phyloP scores from a whole-genome alignment of 2,329 filamentous ascomycete species.

The Chrysoporthe deuterocubensis region DNA sequence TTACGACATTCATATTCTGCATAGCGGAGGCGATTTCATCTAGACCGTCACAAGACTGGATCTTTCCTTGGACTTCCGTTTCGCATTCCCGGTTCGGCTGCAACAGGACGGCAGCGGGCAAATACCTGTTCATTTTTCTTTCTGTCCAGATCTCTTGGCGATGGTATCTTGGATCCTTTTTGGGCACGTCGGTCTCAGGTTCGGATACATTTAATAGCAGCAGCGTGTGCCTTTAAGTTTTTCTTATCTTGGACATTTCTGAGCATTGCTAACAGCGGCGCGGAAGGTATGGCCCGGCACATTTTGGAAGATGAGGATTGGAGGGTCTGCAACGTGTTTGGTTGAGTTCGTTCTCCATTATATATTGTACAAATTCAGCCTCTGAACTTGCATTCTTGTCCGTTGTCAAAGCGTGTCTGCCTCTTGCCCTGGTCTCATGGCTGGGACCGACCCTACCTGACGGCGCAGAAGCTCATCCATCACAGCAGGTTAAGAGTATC shows the following conservation, averaged over 20 bases:
- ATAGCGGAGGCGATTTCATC: conserved; percentile 27
- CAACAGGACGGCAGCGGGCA: conserved; percentile 15
- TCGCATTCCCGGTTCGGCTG: conserved; percentile 12
- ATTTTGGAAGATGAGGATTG: not conserved
- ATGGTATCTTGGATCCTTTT: not conserved
- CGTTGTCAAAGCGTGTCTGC: not conserved
- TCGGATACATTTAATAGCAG: not conserved
- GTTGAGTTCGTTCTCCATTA: not conserved
- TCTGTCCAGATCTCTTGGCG: not conserved
- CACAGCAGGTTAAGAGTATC: not conserved
- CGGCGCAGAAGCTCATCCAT: not conserved
- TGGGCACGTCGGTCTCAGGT: not conserved
- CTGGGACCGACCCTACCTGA: not conserved
- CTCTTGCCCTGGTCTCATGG: not conserved
- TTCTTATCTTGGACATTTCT: not conserved
- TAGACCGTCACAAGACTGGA: conserved; percentile 19
- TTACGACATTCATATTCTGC: conserved; percentile 22
- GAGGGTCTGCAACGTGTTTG: not conserved
- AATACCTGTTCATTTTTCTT: not conserved
- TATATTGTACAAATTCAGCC: not conserved
- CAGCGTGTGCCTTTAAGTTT: not conserved
- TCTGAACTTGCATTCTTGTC: not conserved
- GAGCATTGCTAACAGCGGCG: too few species aligned
- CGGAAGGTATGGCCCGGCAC: not conserved
- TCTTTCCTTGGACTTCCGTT: conserved; percentile 6